Base-by-base conservation (phyloP, 352 stramenopile species). In the Pythium aristosporum region DNA sequence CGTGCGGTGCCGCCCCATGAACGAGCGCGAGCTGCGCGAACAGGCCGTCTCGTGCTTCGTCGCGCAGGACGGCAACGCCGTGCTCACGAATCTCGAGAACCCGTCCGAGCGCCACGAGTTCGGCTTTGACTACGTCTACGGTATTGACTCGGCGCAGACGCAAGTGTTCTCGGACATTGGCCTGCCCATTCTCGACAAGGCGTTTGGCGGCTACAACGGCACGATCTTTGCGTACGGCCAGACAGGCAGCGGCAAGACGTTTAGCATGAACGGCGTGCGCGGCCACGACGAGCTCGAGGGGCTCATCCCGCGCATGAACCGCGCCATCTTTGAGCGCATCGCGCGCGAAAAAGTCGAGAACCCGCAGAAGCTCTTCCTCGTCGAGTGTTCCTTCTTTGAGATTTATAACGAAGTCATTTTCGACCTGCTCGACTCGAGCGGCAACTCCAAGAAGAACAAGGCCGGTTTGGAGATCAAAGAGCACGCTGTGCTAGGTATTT, bases 391-490 rank as follows among this genome's bases (percentile, higher is more conserved):
- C 15, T 98, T 97, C 75, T 94, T 98, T 62, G 94, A 98, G 67
- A 98, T 98, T 50, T 98, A 98, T 77, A 98, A 98, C 61, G 94
- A 98, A 72, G 94, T 94, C 48, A 97, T 98, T 57, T 98, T 96
- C 64, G 95, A 98, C 68, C 73, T 98, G 47, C 79, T 98, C 10
- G 81, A 97, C 58, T 85, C 89, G 11, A 96, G 72, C 32, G 80
- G 81, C n/a, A 91, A 92, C 39, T 46, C 39, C 11, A 46, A 46
- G 39, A 46, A 46, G 39, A 46, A 46, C 39, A 46, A 46, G 18
- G 39, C 39, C 36, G 88, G 89, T 2, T 78, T 98, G 20, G 86
- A 98, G 72, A 97, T 98, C 61, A 96, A 97, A 34, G 91, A 98
- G 73, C 91, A 98, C 60, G 88, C 89, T 0, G 94, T 97, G 39